A percentile compares a stretch with the other conserved stretches of the same genome.
Conservation (phyloP, 495 filamentous ascomycete species). For the Pseudoneurospora amorphoporcata region DNA sequence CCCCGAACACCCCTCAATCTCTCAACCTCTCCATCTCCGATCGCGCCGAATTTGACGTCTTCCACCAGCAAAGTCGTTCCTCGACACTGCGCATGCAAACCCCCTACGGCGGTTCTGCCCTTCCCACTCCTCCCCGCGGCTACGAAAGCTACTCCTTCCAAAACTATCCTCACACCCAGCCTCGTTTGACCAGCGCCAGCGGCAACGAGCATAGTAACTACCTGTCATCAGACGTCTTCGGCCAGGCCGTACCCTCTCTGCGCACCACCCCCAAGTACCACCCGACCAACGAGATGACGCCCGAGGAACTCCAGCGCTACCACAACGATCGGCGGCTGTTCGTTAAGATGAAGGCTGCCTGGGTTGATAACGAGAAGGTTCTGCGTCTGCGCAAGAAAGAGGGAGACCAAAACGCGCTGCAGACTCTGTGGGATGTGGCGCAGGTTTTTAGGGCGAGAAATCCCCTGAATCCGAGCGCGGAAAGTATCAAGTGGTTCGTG, state of each 20-base stretch:
- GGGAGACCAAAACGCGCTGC: not conserved
- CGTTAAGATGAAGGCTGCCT: slow-evolving; percentile 2
- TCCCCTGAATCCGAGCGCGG: not conserved
- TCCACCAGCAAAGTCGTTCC: not conserved
- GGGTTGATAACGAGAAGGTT: not conserved
- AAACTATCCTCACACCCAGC: not conserved
- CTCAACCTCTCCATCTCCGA: not conserved
- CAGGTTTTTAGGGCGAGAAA: slow-evolving; percentile 1
- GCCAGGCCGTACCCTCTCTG: not conserved
- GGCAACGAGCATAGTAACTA: not conserved
- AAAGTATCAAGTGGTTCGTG: slow-evolving; percentile 10
- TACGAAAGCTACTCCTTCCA: slow-evolving; percentile 4
- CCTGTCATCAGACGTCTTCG: not conserved
- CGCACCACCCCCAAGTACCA: slow-evolving; percentile 6
- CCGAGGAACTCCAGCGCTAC: not conserved
- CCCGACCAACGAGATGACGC: slow-evolving; percentile 5
- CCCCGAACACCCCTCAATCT: not conserved
- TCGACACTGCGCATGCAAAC: not conserved
- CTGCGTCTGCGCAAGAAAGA: not conserved
- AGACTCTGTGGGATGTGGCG: slow-evolving; percentile 11
- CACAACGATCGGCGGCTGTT: slow-evolving; percentile 3
- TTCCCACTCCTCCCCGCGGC: not conserved
- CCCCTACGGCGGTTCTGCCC: not conserved
- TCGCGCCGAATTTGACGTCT: not conserved
- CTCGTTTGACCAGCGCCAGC: too few relatives aligned